These are phyloP conservation scores for Biscogniauxia sp. DNA, from an alignment of 2,329 filamentous ascomycete species.

Conservation along the genomic window DNA sequence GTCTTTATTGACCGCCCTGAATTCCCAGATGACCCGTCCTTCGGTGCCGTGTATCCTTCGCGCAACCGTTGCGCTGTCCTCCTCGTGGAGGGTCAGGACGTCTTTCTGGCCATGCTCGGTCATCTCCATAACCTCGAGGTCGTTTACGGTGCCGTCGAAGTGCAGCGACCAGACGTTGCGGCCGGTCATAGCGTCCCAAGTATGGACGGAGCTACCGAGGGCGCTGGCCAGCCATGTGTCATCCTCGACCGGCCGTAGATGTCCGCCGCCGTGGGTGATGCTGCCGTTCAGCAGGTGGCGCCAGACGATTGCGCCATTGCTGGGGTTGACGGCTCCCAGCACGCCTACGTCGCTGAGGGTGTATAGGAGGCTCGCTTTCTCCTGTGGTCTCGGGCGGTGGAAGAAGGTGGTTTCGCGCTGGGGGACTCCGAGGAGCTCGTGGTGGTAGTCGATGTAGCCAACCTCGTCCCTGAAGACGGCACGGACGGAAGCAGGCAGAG, in stretches of 20 bases:
- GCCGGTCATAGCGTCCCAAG: conserved; percentile 83
- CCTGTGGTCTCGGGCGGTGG: conserved; percentile 77
- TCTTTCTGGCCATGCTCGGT: conserved; percentile 63
- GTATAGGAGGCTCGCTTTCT: conserved; percentile 87
- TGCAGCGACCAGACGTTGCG: conserved; percentile 71
- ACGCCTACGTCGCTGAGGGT: conserved; percentile 82
- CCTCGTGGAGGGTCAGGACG: conserved; percentile 66
- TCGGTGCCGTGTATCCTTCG: conserved; percentile 70
- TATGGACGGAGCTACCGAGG: conserved; percentile 65
- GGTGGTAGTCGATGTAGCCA: conserved; percentile 88
- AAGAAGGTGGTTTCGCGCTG: conserved; percentile 88
- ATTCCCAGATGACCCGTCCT: conserved; percentile 78
- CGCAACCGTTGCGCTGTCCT: conserved; percentile 56
- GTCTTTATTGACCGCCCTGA: conserved; percentile 65
- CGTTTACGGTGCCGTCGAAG: conserved; percentile 58
- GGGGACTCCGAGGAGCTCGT: conserved; percentile 81
- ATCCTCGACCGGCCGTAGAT: conserved; percentile 71
- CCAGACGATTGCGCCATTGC: conserved; percentile 82
- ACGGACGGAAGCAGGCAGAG: conserved; percentile 48
- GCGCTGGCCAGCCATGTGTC: conserved; percentile 77
- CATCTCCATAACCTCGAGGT: conserved; percentile 75
- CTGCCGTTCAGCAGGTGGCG: conserved; percentile 67
- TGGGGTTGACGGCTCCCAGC: conserved; percentile 85
- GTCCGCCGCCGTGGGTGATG: conserved; percentile 44
- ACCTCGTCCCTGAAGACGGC: conserved; percentile 91